A percentile compares a stretch with the other conserved stretches of the same genome.
Conservation (phyloP, 768 basidiomycete genomes). For the Cystofilobasidium ferigula region DNA sequence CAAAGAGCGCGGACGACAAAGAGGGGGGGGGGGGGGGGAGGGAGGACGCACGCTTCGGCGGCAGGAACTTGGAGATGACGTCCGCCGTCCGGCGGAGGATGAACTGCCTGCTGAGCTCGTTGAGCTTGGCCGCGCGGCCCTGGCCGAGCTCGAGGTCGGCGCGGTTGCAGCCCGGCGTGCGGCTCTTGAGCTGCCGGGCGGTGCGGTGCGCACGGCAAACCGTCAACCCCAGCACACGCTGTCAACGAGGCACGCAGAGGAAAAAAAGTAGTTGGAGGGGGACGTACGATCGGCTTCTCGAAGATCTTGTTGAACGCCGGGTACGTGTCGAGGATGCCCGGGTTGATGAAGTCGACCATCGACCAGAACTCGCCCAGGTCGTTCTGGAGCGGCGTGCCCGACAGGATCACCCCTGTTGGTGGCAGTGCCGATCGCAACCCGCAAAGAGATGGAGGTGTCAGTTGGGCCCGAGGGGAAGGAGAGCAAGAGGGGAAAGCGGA, state of each 20-base stretch:
- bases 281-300: constrained; percentile 58
- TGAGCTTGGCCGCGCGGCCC: constrained; percentile 65
- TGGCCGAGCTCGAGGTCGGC: constrained; percentile 69
- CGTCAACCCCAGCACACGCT: too few species aligned
- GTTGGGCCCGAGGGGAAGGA: too few species aligned
- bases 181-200: constrained; percentile 64
- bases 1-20: neutral
- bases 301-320: constrained; percentile 49
- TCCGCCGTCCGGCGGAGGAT: constrained; percentile 79
- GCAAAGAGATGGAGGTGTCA: neutral
- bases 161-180: constrained; percentile 59
- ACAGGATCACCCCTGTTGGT: constrained; percentile 46
- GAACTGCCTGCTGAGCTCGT: constrained; percentile 67
- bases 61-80: constrained; percentile 69
- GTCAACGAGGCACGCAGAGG: too few species aligned
- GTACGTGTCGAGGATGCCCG: constrained; percentile 57
- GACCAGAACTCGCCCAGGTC: constrained; percentile 89
- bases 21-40: neutral
- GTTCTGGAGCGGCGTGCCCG: constrained; percentile 96
- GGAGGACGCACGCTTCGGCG: constrained; percentile 66
- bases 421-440: too few species aligned
- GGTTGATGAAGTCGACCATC: constrained; percentile 96
- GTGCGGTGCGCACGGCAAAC: too few species aligned
- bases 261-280: too few species aligned
- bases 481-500: too few species aligned